Conservation (phyloP, 495 filamentous ascomycete genomes). For the Durotheca rogersii region DNA sequence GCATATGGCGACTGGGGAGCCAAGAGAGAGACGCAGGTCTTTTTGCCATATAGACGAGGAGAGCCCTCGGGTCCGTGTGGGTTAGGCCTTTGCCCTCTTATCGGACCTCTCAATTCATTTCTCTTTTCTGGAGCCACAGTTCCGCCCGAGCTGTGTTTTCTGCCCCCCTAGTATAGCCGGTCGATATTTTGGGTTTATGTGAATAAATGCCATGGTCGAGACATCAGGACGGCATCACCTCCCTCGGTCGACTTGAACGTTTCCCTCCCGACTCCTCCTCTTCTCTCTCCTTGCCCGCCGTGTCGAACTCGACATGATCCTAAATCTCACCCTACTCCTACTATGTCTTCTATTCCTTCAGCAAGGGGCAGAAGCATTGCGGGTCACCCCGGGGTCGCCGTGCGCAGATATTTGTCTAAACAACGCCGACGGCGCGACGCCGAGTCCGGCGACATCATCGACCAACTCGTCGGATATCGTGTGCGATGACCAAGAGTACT, state of each 20-base stretch:
- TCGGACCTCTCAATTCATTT: conserved; percentile 4
- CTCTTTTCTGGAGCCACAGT: background rate
- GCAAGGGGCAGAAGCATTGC: conserved; percentile 24
- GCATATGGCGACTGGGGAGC: conserved; percentile 3
- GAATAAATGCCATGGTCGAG: conserved; percentile 21
- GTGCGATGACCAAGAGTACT: conserved; percentile 55
- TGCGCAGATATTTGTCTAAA: conserved; percentile 53
- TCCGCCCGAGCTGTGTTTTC: background rate
- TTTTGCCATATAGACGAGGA: conserved; percentile 10
- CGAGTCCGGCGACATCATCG: conserved; percentile 18
- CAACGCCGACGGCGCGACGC: conserved; percentile 20
- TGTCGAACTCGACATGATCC: conserved; percentile 16
- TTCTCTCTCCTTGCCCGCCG: too few relatives aligned
- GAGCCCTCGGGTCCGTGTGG: conserved; percentile 1
- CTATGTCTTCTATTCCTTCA: conserved; percentile 19
- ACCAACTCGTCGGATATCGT: conserved; percentile 51
- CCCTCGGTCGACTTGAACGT: conserved; percentile 5
- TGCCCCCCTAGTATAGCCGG: conserved; percentile 1
- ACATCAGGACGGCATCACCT: conserved; percentile 6
- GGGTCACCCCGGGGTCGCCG: conserved; percentile 53
- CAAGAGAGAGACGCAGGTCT: conserved; percentile 8
- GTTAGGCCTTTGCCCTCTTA: conserved; percentile 1
- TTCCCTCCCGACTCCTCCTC: conserved; percentile 1
- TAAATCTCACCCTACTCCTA: conserved; percentile 12
- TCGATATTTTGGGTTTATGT: conserved; percentile 2